Percentiles rank a stretch among this genome's conserved stretches.
Evolutionary conservation across 2,329 filamentous ascomycete genomes (phyloP).

Genomic region (Boeremia lycopersici): DNA sequence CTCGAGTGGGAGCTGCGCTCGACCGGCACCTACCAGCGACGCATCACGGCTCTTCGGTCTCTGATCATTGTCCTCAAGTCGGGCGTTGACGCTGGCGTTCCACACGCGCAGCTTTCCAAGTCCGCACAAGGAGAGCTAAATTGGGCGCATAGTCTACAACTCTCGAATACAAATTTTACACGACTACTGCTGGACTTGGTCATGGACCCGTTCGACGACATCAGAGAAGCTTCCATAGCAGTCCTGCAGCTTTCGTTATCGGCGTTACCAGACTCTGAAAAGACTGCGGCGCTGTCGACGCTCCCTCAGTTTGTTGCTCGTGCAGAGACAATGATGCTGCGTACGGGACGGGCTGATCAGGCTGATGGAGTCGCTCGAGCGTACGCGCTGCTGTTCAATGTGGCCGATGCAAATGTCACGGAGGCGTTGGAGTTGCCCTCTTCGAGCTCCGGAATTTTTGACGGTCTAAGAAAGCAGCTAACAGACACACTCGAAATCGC

Average conservation of each 20-base stretch:
- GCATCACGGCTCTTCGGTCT: constrained; percentile 79
- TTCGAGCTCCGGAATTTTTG: constrained; percentile 58
- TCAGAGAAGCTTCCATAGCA: constrained; percentile 64
- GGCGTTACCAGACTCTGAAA: constrained; percentile 25
- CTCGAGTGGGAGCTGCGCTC: constrained; percentile 75
- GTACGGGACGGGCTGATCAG: constrained; percentile 85
- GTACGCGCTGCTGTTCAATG: constrained; percentile 73
- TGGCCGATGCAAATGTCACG: constrained; percentile 17
- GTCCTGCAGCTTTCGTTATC: constrained; percentile 49
- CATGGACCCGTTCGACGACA: constrained; percentile 91
- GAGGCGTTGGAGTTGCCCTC: constrained; percentile 20
- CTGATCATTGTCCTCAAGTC: constrained; percentile 70
- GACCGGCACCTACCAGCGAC: constrained; percentile 86
- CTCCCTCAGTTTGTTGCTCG: constrained; percentile 38
- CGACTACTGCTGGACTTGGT: constrained; percentile 77
- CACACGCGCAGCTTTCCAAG: constrained; percentile 50
- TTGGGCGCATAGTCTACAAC: constrained; percentile 57
- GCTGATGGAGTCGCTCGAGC: constrained; percentile 86
- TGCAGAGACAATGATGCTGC: constrained; percentile 63
- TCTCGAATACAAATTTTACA: constrained; percentile 55
- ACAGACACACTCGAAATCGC: constrained; percentile 69
- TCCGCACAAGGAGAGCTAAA: constrained; percentile 55
- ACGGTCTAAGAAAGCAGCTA: constrained; percentile 64
- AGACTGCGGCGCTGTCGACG: constrained; percentile 13
- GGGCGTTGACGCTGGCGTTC: constrained; percentile 63